Base-by-base conservation (phyloP, 2,329 filamentous ascomycete genomes). In the Thermoascus crustaceus region DNA sequence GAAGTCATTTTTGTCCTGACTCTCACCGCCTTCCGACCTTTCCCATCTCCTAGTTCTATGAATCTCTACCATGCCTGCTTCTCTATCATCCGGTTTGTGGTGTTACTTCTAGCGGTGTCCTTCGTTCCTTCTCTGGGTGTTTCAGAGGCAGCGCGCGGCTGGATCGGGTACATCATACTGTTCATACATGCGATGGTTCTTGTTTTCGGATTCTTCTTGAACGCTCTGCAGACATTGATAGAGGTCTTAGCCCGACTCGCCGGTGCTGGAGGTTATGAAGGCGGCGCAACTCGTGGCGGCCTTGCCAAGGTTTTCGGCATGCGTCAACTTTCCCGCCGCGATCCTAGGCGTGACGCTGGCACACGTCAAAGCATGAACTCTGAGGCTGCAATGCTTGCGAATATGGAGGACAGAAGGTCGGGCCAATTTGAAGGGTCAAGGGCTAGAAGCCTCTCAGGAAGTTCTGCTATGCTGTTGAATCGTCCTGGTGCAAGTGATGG, bases 41-140 rank as follows among this genome's bases (percentile, higher is more conserved):
- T 93, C 53, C 81, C 89, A 41, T 79, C 80, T 2, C 79, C 88
- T 14, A 96, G 91, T 0, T 95, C 89, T 18, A 98, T 98, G 91
- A 96, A 96, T 55, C 78, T 85, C 7, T 95, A 95, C 48, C 88
- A 96, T 51, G 85, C 82, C 2, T 77, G 87, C 43, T 94, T 95
- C 59, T 77, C 87, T 0, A 66, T 73, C 2, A 68, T 94, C 9
- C 79, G 91, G 21, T 80, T 95, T 20, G 63, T 85, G 31, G 82
- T 82, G 0, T 73, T 87, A 30, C 67, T 89, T 36, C 66, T 89
- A 36, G 86, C 84, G 69, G 76, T 87, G 21, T 71, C 88, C 1
- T 98, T 98, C 57, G 78, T 88, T 8, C 86, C 89, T 1, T 82
- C 82, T 1, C 71, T 98, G 3, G 80, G 78, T 14, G 80, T 95